Base-by-base conservation (phyloP, 78 protist species). In the Corallochytrium limacisporum region DNA sequence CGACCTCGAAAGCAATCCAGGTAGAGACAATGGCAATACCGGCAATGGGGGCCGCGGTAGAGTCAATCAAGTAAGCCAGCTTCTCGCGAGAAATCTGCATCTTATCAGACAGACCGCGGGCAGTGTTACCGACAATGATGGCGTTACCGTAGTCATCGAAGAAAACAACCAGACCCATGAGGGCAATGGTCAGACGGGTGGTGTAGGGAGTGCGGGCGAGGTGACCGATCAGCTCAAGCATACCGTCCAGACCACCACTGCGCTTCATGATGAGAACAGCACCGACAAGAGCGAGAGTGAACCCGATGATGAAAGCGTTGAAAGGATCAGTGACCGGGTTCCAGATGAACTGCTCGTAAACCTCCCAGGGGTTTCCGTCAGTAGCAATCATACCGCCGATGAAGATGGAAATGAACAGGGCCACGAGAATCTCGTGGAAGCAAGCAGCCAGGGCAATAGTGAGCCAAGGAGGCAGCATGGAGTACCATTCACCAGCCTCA, bases 21-120 rank as follows among this genome's bases (percentile, higher is more conserved):
- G 74, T 68, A 38, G 48, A 31, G 18, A 68, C 39, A 28, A 53
- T 18, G 29, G 74, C 22, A 5, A 68, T 33, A 32, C 49, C 26
- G 39, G 74, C 62, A 4, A 68, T 62, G 49, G 74, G 74, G 31
- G 63, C 74, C 8, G 74, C 60, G n/a, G 62, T 68, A 12, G 62
- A 10, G 46, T 68, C 74, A n/a, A 68, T 62, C 31, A 65, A n/a
- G 28, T 38, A 65, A 13, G 55, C 70, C 22, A 44, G 40, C 55
- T 65, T 65, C 26, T 62, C 48, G 22, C 70, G 47, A 9, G 48
- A 16, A 20, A 65, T 12, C 33, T 42, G 33, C 51, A 26, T 15
- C 26, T 33, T 28, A 44, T 43, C 51, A 3, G 55, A 10, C 29
- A 65, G 3, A 5, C 51, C 51, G 15, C 28, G 8, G 35, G 44